Evolutionary conservation across 2,329 filamentous ascomycete genomes (phyloP).

Genomic region (Leptographium procerum): DNA sequence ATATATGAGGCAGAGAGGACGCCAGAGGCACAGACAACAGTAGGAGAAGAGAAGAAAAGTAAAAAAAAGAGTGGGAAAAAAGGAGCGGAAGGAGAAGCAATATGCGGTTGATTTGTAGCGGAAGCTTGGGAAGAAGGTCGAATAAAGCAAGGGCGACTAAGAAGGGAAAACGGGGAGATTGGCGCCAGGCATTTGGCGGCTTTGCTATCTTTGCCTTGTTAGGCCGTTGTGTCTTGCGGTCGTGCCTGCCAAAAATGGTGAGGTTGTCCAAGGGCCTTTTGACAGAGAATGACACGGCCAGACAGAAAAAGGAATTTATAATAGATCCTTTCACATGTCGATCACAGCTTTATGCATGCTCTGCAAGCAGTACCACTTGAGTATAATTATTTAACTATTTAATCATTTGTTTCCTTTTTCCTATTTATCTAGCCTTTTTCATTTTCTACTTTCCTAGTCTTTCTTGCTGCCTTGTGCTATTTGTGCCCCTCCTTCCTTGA

Average conservation of each 20-base stretch:
- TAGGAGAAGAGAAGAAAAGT: neutral
- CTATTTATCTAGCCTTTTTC: neutral
- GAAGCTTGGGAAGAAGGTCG: neutral
- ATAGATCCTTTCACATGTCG: neutral
- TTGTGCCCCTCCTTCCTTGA: neutral
- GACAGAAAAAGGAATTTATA: neutral
- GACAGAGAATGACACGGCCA: neutral
- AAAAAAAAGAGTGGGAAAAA: neutral
- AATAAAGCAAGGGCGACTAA: slow-evolving; percentile 4
- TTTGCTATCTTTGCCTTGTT: neutral
- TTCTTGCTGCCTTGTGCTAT: neutral
- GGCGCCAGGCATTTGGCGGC: neutral
- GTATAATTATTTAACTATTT: neutral
- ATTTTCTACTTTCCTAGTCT: no score
- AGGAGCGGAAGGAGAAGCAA: neutral
- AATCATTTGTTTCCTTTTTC: neutral
- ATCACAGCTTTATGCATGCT: neutral
- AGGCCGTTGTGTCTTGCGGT: neutral
- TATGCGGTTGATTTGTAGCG: neutral
- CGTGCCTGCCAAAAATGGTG: neutral
- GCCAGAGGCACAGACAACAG: neutral
- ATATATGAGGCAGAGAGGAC: neutral
- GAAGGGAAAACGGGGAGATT: neutral
- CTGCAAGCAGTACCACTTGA: neutral
- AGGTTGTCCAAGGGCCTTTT: neutral